Evolutionary conservation across 2,329 filamentous ascomycete genomes (phyloP).

Genomic region (Endocalyx cinctus): DNA sequence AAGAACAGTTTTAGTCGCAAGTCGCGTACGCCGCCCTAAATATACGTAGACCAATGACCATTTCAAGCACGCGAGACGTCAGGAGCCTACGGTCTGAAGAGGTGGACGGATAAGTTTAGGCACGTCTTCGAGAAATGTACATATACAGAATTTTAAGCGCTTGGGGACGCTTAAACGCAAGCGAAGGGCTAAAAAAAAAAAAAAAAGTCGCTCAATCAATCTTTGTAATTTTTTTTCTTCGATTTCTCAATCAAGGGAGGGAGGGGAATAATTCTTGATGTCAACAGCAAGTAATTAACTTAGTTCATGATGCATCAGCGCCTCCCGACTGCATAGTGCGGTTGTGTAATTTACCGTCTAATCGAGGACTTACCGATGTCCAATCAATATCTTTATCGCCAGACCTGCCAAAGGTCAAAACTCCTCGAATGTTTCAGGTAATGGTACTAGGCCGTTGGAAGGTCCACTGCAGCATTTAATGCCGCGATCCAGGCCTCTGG

Average conservation of each 20-base stretch:
- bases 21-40: no score
- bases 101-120: no score
- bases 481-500: slow-evolving; percentile 3
- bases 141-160: no score
- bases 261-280: no score
- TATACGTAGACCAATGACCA: no score
- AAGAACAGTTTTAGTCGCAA: no score
- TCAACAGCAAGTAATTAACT: not conserved
- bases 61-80: no score
- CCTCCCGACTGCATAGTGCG: slow-evolving; percentile 18
- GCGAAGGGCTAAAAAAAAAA: not conserved
- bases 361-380: slow-evolving; percentile 26
- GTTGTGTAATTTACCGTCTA: slow-evolving; percentile 36
- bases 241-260: no score
- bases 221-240: not conserved
- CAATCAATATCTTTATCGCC: slow-evolving; percentile 25
- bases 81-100: no score
- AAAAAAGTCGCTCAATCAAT: not conserved
- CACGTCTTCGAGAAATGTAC: no score
- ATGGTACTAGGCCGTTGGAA: slow-evolving; percentile 14
- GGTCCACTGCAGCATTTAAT: slow-evolving; percentile 11
- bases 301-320: slow-evolving; percentile 10
- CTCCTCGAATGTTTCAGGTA: slow-evolving; percentile 21
- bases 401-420: slow-evolving; percentile 17
- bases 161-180: slow-evolving; percentile 4